Conservation (phyloP, 306 rosid species). For the Leucaena leucocephala region DNA sequence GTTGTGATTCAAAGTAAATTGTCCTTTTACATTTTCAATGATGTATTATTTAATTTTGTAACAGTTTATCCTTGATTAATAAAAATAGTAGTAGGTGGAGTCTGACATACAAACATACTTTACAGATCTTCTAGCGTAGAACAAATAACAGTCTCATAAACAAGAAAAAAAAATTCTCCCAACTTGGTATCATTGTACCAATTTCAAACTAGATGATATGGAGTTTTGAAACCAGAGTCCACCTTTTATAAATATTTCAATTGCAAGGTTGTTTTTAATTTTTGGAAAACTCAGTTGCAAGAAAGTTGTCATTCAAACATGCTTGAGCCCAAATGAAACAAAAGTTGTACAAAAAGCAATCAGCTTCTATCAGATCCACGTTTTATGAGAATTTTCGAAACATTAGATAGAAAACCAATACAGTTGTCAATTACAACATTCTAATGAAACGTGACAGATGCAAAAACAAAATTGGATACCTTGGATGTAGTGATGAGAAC, state of each 20-base stretch:
- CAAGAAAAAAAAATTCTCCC: neutral
- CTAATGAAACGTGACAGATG: conserved; percentile 11
- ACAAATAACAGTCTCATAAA: neutral
- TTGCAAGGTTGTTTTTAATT: neutral
- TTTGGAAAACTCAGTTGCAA: neutral
- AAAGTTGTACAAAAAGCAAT: neutral
- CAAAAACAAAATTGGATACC: neutral
- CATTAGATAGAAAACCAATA: conserved; percentile 7
- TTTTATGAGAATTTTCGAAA: conserved; percentile 16
- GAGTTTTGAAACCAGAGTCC: neutral
- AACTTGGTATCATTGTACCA: neutral
- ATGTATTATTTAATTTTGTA: too few species aligned
- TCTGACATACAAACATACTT: neutral
- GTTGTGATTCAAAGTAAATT: too few species aligned
- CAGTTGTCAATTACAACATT: conserved; percentile 31
- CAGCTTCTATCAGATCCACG: conserved; percentile 22
- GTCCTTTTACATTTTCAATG: too few species aligned
- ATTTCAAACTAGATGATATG: neutral
- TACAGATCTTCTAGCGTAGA: neutral
- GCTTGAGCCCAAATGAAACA: neutral
- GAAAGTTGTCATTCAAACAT: neutral
- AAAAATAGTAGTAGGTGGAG: neutral
- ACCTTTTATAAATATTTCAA: neutral
- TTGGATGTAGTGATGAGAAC: neutral
- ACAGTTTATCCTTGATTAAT: too few species aligned